Base-by-base conservation (phyloP, 495 filamentous ascomycete species). In the Aspergillus heteromorphus region DNA sequence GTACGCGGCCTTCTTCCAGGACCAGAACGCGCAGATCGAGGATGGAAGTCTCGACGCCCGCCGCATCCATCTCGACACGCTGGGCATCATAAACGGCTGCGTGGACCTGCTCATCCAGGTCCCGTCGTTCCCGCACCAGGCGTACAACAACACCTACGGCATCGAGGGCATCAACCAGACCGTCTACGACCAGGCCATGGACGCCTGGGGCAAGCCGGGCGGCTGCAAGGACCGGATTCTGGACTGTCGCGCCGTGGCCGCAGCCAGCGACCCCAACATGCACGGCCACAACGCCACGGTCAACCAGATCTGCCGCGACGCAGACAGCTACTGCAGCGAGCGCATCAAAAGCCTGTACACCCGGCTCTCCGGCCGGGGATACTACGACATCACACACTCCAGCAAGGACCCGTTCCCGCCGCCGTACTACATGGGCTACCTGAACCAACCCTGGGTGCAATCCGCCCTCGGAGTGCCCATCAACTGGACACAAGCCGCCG, bases 121-220 rank as follows among this genome's bases (percentile, higher is more conserved):
- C 10, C 79, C 82, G 1, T 80, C 71, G 43, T 92, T 91, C 59
- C 80, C 86, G n/a, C 2, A 65, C 76, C 14, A 84, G 89, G 85
- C 85, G 13, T 76, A 82, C 45, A 83, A 85, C 68, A 95, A 93
- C 61, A 87, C 87, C 4, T 95, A 91, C 59, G 83, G 82, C 8
- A 79, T 92, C 23, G 63, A 83, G 52, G 74, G 83, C 0, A 79
- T 89, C 61, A 86, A 82, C 59, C 64, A 78, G 25, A 79, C 69
- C 30, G 60, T 73, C 13, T 83, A 80, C 51, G 59, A 77, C n/a
- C 51, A 57, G 8, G 70, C 74, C 25, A 68, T 82, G 48, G 54
- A 83, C 13, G 71, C 71, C 4, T 80, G 69, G 61, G 73, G 75
- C 51, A 71, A 70, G 42, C 62, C 73, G 0, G 83, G 78, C 4